Conservation (phyloP, 1,284 basidiomycete genomes). For the Cutaneotrichosporon mucoides region DNA sequence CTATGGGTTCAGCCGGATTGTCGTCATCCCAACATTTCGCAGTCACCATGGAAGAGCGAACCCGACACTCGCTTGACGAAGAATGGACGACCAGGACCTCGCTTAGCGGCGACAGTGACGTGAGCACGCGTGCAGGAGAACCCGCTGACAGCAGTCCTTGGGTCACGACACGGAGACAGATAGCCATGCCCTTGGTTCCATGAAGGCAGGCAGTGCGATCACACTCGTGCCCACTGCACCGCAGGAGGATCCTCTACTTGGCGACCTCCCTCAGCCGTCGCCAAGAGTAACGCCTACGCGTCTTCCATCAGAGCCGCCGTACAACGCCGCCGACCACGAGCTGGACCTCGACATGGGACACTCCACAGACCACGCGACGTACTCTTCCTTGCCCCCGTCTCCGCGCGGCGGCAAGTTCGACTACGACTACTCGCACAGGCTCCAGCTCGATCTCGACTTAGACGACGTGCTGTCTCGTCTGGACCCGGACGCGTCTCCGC, state of each 20-base stretch:
- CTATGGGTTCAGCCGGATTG: neutral
- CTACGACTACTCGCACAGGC: neutral
- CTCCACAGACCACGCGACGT: constrained; percentile 27
- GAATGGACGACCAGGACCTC: neutral
- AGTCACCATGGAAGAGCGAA: neutral
- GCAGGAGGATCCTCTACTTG: neutral
- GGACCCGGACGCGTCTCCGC: neutral
- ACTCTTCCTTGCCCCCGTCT: constrained; percentile 43
- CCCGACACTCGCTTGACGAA: neutral
- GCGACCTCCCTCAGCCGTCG: neutral
- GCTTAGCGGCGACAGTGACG: neutral
- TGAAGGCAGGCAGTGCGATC: neutral
- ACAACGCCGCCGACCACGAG: neutral
- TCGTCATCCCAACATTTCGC: neutral
- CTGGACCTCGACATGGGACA: constrained; percentile 2
- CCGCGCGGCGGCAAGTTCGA: constrained; percentile 22
- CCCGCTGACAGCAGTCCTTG: neutral
- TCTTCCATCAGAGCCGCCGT: neutral
- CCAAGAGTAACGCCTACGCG: neutral
- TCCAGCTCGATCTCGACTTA: constrained; percentile 1
- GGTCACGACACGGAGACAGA: neutral
- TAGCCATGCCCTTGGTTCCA: neutral
- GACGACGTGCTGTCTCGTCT: constrained; percentile 6
- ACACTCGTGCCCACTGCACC: neutral
- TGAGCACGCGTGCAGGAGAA: neutral